Evolutionary conservation across 2,329 filamentous ascomycete species (phyloP).

Genomic region (Fusarium mundagurra): DNA sequence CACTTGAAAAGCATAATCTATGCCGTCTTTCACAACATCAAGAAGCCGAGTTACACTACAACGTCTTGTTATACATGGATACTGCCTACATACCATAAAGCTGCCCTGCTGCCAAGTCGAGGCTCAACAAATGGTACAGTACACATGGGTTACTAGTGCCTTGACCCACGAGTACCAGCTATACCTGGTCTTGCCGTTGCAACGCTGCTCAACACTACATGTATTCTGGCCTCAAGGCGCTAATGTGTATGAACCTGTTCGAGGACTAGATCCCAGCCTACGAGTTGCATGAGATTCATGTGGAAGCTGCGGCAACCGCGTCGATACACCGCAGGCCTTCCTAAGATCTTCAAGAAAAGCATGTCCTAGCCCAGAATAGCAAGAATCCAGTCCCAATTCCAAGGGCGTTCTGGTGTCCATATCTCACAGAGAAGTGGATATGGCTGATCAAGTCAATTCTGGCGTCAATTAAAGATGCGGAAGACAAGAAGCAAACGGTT

Average conservation of each 20-base stretch:
- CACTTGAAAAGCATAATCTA: not conserved
- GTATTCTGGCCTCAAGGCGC: not conserved
- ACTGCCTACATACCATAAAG: not conserved
- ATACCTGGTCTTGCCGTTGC: not conserved
- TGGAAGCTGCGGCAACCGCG: conserved; percentile 8
- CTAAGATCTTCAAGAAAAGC: not conserved
- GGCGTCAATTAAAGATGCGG: not conserved
- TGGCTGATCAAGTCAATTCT: not conserved
- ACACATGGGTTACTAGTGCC: not conserved
- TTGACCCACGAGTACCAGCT: conserved; percentile 1
- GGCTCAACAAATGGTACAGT: conserved; percentile 3
- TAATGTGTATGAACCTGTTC: conserved; percentile 1
- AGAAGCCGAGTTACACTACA: not conserved
- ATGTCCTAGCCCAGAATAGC: not conserved
- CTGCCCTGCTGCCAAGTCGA: not conserved
- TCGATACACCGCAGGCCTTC: not conserved
- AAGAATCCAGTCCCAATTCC: not conserved
- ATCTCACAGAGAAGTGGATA: not conserved
- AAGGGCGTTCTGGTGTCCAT: not conserved
- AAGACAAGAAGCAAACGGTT: not conserved
- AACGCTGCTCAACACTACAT: not conserved
- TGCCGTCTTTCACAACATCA: not conserved
- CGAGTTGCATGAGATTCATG: not conserved
- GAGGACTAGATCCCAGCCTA: not conserved
- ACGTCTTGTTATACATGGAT: not conserved